Conservation (phyloP, 371 early-diverging fungal genomes). For the Parasitella parasitica region DNA sequence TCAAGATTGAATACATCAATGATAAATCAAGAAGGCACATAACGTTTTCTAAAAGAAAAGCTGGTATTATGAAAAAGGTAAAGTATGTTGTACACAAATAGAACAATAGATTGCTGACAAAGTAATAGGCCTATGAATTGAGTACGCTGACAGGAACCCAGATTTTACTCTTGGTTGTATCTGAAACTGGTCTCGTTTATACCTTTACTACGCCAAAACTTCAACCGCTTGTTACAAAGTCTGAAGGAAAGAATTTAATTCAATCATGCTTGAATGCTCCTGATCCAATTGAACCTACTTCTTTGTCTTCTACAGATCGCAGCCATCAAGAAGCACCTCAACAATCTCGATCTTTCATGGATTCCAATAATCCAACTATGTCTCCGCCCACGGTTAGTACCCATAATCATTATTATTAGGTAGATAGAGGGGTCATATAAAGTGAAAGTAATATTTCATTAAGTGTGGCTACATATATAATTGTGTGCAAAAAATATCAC, state of each 20-base stretch:
- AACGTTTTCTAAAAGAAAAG: conserved; percentile 96
- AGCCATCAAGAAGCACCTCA: background rate
- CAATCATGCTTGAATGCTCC: conserved; percentile 89
- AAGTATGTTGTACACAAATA: too few relatives aligned
- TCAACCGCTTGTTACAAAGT: conserved; percentile 89
- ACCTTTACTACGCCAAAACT: conserved; percentile 97
- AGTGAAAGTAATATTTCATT: background rate
- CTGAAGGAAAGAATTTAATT: conserved; percentile 90
- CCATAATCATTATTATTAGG: background rate
- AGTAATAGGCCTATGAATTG: conserved; percentile 85
- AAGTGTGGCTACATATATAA: background rate
- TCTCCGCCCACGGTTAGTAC: conserved; percentile 19
- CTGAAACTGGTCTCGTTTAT: conserved; percentile 96
- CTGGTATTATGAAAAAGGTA: conserved; percentile 97
- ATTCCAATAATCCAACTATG: conserved; percentile 9
- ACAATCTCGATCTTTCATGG: conserved; percentile 12
- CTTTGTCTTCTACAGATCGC: conserved; percentile 2
- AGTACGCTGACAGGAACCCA: conserved; percentile 96
- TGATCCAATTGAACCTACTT: conserved; percentile 42
- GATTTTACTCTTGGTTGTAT: conserved; percentile 90
- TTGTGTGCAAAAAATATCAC: conserved; percentile 1
- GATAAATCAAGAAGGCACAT: conserved; percentile 92
- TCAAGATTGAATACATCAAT: conserved; percentile 92
- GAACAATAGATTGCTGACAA: background rate
- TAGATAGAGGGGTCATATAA: background rate